Conservation (phyloP, 805 yeast species). For the Candida corydali region DNA sequence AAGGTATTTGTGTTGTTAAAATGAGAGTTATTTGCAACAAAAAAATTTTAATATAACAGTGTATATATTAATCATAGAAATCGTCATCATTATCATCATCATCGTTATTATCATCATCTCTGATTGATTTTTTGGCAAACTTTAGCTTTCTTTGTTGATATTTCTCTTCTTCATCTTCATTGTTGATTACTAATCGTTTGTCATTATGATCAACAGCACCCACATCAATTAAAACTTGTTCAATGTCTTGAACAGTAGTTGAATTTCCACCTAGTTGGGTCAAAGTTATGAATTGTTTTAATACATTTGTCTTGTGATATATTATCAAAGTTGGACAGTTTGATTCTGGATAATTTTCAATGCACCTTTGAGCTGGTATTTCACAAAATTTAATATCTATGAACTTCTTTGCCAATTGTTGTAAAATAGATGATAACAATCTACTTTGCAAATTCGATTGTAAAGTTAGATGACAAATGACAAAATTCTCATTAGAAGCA, state of each 20-base stretch:
- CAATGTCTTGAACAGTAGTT: constrained; percentile 66
- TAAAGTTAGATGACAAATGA: constrained; percentile 73
- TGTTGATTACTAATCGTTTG: constrained; percentile 58
- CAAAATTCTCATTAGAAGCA: constrained; percentile 64
- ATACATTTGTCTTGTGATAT: constrained; percentile 73
- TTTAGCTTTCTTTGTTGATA: constrained; percentile 49
- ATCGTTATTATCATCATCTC: constrained; percentile 39
- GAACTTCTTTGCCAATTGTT: constrained; percentile 58
- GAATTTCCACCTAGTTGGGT: constrained; percentile 82
- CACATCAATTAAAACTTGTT: constrained; percentile 60
- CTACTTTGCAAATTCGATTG: constrained; percentile 71
- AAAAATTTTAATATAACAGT: not conserved
- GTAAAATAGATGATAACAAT: constrained; percentile 56
- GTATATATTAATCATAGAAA: constrained; percentile 3
- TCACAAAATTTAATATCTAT: constrained; percentile 87
- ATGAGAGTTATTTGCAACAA: not conserved
- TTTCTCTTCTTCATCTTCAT: constrained; percentile 53
- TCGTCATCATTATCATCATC: constrained; percentile 11
- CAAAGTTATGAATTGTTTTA: constrained; percentile 77
- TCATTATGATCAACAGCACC: constrained; percentile 68
- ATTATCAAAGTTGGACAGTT: constrained; percentile 90
- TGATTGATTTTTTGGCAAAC: constrained; percentile 54
- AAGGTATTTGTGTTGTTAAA: not conserved
- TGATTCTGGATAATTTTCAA: constrained; percentile 84
- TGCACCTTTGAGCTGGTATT: constrained; percentile 85